Conservation (phyloP, 2,329 filamentous ascomycete species). For the Verticillium longisporum region DNA sequence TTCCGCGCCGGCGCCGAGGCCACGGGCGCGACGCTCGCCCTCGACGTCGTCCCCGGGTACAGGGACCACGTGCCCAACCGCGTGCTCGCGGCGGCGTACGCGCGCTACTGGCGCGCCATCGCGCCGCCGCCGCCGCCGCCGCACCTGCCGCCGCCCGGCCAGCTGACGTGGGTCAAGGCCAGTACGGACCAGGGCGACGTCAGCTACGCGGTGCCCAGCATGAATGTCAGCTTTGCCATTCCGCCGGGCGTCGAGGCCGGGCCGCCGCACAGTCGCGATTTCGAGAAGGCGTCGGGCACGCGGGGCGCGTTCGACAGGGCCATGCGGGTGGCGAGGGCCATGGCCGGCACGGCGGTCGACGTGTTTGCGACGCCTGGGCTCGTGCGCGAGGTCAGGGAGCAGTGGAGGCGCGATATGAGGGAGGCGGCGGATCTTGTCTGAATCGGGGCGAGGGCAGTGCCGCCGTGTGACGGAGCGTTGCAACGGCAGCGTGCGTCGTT, state of each 20-base stretch:
- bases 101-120: constrained; percentile 34
- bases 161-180: constrained; percentile 40
- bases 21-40: constrained; percentile 39
- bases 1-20: constrained; percentile 30
- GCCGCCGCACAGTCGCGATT: constrained; percentile 15
- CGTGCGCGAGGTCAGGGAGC: constrained; percentile 13
- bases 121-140: constrained; percentile 17
- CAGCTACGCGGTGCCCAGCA: constrained; percentile 48
- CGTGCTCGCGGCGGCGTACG: constrained; percentile 37
- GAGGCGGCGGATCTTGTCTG: not conserved
- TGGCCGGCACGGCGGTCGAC: constrained; percentile 16
- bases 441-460: too few relatives aligned
- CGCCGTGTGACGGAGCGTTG: too few relatives aligned
- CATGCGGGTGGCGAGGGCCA: constrained; percentile 14
- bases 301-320: constrained; percentile 14
- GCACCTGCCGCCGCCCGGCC: constrained; percentile 22
- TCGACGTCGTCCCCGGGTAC: constrained; percentile 37
- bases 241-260: constrained; percentile 22
- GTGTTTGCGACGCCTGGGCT: constrained; percentile 13
- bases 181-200: constrained; percentile 55
- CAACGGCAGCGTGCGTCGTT: too few relatives aligned
- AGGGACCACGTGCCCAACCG: constrained; percentile 49
- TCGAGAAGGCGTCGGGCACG: constrained; percentile 15
- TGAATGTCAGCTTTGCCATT: constrained; percentile 46
- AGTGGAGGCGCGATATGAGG: constrained; percentile 16